phyloP scores from a whole-genome alignment of 176 grass and related monocot species.

The Alopecurus myosuroides region DNA sequence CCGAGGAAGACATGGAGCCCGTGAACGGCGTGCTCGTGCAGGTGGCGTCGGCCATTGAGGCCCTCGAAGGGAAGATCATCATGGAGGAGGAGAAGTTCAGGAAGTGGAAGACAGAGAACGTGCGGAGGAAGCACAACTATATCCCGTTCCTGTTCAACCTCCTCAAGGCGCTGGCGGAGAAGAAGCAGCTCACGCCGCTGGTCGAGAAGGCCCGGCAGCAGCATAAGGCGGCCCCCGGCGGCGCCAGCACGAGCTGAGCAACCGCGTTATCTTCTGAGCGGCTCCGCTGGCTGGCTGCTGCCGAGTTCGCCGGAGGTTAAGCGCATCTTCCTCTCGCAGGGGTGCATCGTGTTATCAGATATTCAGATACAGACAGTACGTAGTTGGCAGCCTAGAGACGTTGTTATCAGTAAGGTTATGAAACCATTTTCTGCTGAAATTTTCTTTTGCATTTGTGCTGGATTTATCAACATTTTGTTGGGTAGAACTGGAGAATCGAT shows the following conservation, averaged over 20 bases:
- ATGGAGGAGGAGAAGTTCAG: constrained; percentile 99
- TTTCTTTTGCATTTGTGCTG: not conserved
- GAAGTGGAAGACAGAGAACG: constrained; percentile 92
- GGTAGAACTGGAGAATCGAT: not conserved
- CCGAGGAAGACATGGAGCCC: not conserved
- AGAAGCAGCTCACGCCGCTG: constrained; percentile 79
- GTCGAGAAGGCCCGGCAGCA: constrained; percentile 76
- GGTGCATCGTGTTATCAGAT: constrained; percentile 6
- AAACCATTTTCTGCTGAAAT: constrained; percentile 8
- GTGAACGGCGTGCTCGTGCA: constrained; percentile 46
- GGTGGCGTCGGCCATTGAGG: constrained; percentile 58
- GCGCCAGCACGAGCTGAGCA: constrained; percentile 25
- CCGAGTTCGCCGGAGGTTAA: not conserved
- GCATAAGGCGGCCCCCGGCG: constrained; percentile 13
- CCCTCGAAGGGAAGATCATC: constrained; percentile 61
- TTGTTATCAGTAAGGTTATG: constrained; percentile 9
- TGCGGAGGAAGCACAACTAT: constrained; percentile 96
- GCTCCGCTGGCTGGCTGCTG: not conserved
- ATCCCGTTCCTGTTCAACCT: constrained; percentile 97
- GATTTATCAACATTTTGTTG: not conserved
- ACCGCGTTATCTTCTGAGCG: not conserved
- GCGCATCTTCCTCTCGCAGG: not conserved
- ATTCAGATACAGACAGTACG: not conserved
- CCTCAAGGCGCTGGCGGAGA: constrained; percentile 86
- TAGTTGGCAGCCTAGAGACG: constrained; percentile 23